These are phyloP conservation scores for Penicillium taxi DNA, from an alignment of 495 filamentous ascomycete species.

Conservation along the genomic window DNA sequence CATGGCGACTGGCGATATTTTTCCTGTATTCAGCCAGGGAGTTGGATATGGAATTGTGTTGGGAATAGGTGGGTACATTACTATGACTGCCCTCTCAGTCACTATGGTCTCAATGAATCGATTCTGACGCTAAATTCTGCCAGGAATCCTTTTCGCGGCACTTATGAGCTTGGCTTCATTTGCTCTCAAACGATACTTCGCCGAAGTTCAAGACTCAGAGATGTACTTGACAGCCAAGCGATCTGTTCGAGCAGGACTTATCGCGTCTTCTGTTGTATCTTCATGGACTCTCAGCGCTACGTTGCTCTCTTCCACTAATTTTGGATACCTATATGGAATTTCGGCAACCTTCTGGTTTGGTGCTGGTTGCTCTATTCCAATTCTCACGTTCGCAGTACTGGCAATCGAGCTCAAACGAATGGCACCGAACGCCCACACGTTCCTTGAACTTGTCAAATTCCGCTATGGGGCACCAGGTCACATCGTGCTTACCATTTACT, in stretches of 20 bases:
- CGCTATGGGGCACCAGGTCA: constrained; percentile 2
- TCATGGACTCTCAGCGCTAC: constrained; percentile 1
- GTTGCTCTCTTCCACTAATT: background rate
- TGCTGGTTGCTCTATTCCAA: constrained; percentile 2
- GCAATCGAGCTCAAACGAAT: constrained; percentile 3
- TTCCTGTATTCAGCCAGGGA: too few relatives aligned
- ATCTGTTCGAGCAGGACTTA: constrained; percentile 1
- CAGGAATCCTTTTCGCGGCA: too few relatives aligned
- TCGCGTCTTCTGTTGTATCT: constrained; percentile 3
- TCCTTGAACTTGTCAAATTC: background rate
- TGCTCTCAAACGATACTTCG: background rate
- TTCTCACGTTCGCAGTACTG: constrained; percentile 1
- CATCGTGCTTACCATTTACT: constrained; percentile 1
- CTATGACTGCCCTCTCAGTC: too few relatives aligned
- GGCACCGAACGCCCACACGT: constrained; percentile 3
- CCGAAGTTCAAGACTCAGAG: background rate
- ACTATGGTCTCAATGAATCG: too few relatives aligned
- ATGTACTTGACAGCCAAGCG: constrained; percentile 5
- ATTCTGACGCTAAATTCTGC: too few relatives aligned
- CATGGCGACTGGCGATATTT: too few relatives aligned
- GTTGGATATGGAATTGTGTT: too few relatives aligned
- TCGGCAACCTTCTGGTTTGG: constrained; percentile 3
- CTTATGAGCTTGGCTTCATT: background rate
- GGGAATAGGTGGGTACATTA: too few relatives aligned
- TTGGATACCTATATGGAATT: constrained; percentile 2